Evolutionary conservation across 1,139 yeast genomes (phyloP).

Genomic region (Saccharomycopsis hybrid): DNA sequence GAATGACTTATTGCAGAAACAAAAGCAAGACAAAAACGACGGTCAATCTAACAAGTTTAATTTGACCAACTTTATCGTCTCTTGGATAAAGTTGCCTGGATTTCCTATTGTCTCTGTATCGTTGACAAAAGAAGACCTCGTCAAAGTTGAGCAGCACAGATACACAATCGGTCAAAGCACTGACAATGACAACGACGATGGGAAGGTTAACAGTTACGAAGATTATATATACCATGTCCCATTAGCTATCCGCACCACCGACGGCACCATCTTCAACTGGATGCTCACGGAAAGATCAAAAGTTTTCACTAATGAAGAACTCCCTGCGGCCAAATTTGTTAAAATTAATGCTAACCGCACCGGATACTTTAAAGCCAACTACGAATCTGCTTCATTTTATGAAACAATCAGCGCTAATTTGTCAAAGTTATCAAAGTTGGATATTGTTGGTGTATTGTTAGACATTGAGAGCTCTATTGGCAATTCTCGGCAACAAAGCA

Average conservation of each 20-base stretch:
- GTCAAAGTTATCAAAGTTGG: constrained; percentile 25
- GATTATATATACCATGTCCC: constrained; percentile 49
- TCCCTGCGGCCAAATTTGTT: constrained; percentile 28
- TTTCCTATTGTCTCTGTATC: constrained; percentile 47
- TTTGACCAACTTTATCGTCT: constrained; percentile 40
- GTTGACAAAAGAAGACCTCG: constrained; percentile 26
- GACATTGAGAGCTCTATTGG: constrained; percentile 30
- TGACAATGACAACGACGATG: constrained; percentile 22
- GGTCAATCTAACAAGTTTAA: constrained; percentile 27
- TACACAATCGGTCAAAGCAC: too few species aligned
- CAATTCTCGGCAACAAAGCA: constrained; percentile 18
- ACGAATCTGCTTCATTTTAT: constrained; percentile 28
- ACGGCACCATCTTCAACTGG: constrained; percentile 32
- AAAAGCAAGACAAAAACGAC: too few species aligned
- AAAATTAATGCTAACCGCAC: constrained; percentile 41
- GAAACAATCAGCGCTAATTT: constrained; percentile 28
- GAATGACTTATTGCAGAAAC: constrained; percentile 27
- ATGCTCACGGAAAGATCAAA: constrained; percentile 42
- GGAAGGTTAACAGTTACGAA: constrained; percentile 30
- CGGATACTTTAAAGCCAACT: constrained; percentile 41
- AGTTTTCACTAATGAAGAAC: constrained; percentile 31
- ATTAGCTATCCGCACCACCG: constrained; percentile 32
- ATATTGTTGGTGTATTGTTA: constrained; percentile 28
- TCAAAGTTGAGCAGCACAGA: constrained; percentile 44
- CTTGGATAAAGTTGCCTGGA: constrained; percentile 58